A percentile compares a stretch with the other conserved stretches of the same genome.
These are phyloP conservation scores for Straminergon stramineum DNA, from an alignment of 225 moss, liverwort and hornwort genomes.

Conservation along the genomic window DNA sequence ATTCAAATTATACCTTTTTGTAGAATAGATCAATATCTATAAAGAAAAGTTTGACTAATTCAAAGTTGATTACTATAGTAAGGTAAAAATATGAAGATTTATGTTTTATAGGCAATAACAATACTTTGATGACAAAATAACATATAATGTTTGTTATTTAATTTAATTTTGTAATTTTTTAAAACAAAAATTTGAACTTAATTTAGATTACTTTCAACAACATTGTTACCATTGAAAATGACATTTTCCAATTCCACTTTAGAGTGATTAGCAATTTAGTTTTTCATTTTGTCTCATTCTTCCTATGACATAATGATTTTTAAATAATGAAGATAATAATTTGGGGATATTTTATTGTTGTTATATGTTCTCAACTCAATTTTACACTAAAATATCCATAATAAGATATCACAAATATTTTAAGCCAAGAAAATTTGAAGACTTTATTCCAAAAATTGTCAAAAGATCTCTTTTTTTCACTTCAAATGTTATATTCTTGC, in stretches of 20 bases:
- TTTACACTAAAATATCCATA: not conserved
- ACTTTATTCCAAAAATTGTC: no score
- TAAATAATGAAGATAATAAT: not conserved
- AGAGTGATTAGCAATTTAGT: not conserved
- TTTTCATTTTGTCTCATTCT: not conserved
- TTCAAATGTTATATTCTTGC: not conserved
- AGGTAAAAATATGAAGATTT: not conserved
- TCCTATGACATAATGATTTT: not conserved
- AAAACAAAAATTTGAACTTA: not conserved
- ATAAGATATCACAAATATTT: not conserved
- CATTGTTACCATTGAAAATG: accelerated
- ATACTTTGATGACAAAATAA: not conserved
- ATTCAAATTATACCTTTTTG: no score
- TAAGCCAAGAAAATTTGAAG: accelerated
- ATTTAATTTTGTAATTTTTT: not conserved
- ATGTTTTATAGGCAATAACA: not conserved
- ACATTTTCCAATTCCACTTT: not conserved
- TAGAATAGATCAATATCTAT: not conserved
- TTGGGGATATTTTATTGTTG: accelerated
- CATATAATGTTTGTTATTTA: not conserved
- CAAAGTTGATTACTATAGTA: accelerated
- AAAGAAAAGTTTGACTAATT: not conserved
- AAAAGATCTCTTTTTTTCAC: not conserved
- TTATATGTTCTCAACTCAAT: not conserved
- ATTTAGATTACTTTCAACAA: not conserved